Conservation (phyloP, 2,329 filamentous ascomycete species). For the Neofusicoccum sp. region DNA sequence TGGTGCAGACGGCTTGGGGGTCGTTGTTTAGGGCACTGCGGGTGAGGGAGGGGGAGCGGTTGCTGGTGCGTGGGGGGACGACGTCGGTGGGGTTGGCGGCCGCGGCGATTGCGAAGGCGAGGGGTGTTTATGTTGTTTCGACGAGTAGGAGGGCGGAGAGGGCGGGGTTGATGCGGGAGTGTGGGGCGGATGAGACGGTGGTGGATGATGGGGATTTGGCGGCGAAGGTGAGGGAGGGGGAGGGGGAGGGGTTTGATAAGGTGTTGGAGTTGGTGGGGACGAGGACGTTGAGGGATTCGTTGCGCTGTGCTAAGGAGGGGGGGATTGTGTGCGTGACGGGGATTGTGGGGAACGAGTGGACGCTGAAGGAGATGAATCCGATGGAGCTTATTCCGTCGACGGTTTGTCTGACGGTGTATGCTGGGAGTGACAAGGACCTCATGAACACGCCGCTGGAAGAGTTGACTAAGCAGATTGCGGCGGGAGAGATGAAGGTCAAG, state of each 20-base stretch:
- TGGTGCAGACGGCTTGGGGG: slow-evolving; percentile 53
- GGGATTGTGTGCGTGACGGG: slow-evolving; percentile 49
- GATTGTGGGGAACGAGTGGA: slow-evolving; percentile 46
- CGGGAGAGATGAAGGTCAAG: slow-evolving; percentile 40
- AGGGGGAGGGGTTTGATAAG: slow-evolving; percentile 42
- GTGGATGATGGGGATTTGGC: slow-evolving; percentile 45
- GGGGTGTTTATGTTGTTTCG: slow-evolving; percentile 40
- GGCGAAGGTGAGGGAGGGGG: slow-evolving; percentile 32
- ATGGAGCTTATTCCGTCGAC: slow-evolving; percentile 44
- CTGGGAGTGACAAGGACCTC: slow-evolving; percentile 38
- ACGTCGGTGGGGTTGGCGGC: slow-evolving; percentile 50
- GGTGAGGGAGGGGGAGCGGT: slow-evolving; percentile 39
- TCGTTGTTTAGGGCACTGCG: slow-evolving; percentile 41
- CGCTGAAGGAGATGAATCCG: slow-evolving; percentile 39
- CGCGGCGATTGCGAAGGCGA: slow-evolving; percentile 44
- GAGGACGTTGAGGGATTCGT: slow-evolving; percentile 44
- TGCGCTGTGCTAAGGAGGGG: slow-evolving; percentile 38
- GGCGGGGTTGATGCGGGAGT: slow-evolving; percentile 38
- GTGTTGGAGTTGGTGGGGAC: slow-evolving; percentile 49
- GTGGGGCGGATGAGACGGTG: slow-evolving; percentile 45
- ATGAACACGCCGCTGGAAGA: slow-evolving; percentile 43
- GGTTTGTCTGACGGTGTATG: slow-evolving; percentile 44
- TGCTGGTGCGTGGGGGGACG: slow-evolving; percentile 52
- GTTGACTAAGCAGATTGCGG: slow-evolving; percentile 38
- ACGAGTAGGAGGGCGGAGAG: slow-evolving; percentile 36